phyloP scores from a whole-genome alignment of 768 basidiomycete species.

The Dictyophora rubrovolvata region DNA sequence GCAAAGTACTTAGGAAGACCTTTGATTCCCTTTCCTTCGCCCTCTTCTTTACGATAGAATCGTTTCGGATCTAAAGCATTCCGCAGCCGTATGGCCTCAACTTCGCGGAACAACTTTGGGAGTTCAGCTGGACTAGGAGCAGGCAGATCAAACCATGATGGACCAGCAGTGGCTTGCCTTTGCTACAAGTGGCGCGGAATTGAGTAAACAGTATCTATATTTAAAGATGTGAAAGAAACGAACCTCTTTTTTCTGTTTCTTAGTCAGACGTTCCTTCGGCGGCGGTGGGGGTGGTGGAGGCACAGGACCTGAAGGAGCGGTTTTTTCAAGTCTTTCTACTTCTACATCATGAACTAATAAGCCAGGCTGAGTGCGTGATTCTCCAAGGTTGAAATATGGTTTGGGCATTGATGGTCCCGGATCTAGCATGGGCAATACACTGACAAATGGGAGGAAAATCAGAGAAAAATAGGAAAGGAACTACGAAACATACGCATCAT shows the following conservation, averaged over 20 bases:
- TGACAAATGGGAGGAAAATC: slow-evolving; percentile 17
- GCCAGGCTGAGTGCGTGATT: slow-evolving; percentile 32
- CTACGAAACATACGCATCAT: slow-evolving; percentile 26
- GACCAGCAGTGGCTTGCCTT: slow-evolving; percentile 62
- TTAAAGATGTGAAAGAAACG: background rate
- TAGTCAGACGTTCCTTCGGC: slow-evolving; percentile 55
- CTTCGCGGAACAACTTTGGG: slow-evolving; percentile 71
- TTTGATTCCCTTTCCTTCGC: slow-evolving; percentile 77
- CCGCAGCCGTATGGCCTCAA: slow-evolving; percentile 75
- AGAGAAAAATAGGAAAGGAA: background rate
- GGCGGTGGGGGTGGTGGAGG: slow-evolving; percentile 56
- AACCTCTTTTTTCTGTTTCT: slow-evolving; percentile 37
- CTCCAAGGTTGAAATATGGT: slow-evolving; percentile 51
- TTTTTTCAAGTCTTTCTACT: slow-evolving; percentile 40
- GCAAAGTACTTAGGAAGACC: slow-evolving; percentile 84
- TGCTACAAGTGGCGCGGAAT: slow-evolving; percentile 30
- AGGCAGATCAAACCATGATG: slow-evolving; percentile 82
- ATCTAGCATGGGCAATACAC: slow-evolving; percentile 53
- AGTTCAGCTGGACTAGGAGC: slow-evolving; percentile 72
- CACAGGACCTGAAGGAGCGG: slow-evolving; percentile 45
- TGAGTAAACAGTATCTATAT: background rate
- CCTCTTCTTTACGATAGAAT: slow-evolving; percentile 81
- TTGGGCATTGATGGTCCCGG: slow-evolving; percentile 48
- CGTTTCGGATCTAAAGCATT: slow-evolving; percentile 89
- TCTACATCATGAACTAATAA: slow-evolving; percentile 52